Evolutionary conservation across 1,284 basidiomycete species (phyloP), one percentile per base, ranked within the genome.

Genomic region (Rhodotorula mucilaginosa): DNA sequence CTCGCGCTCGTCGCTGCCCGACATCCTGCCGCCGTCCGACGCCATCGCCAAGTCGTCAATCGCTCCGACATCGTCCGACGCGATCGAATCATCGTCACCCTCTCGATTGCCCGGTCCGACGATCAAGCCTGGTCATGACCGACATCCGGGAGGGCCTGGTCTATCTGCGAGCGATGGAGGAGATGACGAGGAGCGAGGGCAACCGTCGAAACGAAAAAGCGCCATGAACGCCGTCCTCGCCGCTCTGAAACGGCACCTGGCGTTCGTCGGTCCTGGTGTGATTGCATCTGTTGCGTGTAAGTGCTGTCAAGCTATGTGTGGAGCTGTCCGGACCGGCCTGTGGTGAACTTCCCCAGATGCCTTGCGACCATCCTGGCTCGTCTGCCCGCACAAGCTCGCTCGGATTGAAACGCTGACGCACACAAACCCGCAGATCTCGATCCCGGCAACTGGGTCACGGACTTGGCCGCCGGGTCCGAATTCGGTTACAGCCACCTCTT

Each of bases 401-500:
- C 19, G 19, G 23, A 29, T n/a, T 29, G 52, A 10, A 16, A n/a
- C 26, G 8, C 52, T 26, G 23, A 21, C n/a, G 21, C 52, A 21
- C 52, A 15, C n/a, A n/a, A 5, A 56, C n/a, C n/a, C 1, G 23
- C 29, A 56, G 54, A 75, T 34, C 65, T 76, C 39, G 73, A 71
- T 26, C 69, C 67, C 13, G 67, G 64, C 5, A 78, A 78, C 62
- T 78, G 75, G 67, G 59, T 68, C 1, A 77, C 77, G 10, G 76
- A 78, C 59, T 52, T 77, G 23, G 59, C 65, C 6, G 77, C 77
- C 3, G 78, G 74, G 18, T 59, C 52, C 48, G 54, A 64, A 46
- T 64, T 57, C 60, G 93, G 93, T 0, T 96, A 94, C 83, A 87
- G 88, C 75, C 85, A 96, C 47, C 85, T 97, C 52, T 94, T 95